Evolutionary conservation across 345 rosid species (phyloP).

Genomic region (Erysimum cheiranthoides): DNA sequence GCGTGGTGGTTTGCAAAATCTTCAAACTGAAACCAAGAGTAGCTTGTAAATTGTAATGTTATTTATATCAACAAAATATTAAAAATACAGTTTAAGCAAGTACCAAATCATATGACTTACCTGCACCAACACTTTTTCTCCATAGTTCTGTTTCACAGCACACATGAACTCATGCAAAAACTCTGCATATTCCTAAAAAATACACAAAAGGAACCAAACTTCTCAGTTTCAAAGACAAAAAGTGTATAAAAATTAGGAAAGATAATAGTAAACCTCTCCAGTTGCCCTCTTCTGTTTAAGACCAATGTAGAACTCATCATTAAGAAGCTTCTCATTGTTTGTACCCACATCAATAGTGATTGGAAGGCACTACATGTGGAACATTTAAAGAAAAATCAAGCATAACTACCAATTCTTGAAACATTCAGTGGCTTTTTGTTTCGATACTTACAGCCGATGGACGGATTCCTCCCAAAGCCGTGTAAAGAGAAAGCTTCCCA

Average conservation of each 20-base stretch:
- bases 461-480: conserved; percentile 87
- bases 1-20: conserved; percentile 99
- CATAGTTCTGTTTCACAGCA: conserved; percentile 90
- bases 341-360: conserved; percentile 92
- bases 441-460: conserved; percentile 78
- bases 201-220: background rate
- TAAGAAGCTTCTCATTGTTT: conserved; percentile 72
- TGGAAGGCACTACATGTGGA: conserved; percentile 70
- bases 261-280: conserved; percentile 60
- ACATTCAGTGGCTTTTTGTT: background rate
- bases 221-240: conserved; percentile 25
- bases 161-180: conserved; percentile 90
- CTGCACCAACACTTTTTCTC: conserved; percentile 92
- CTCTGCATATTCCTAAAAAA: conserved; percentile 81
- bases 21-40: conserved; percentile 70
- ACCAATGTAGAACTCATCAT: conserved; percentile 87
- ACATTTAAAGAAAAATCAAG: background rate
- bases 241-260: conserved; percentile 11
- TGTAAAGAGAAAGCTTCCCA: conserved; percentile 84
- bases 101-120: conserved; percentile 45
- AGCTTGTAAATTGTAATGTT: background rate
- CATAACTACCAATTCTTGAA: background rate
- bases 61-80: conserved; percentile 18
- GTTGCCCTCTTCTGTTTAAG: conserved; percentile 82
- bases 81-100: background rate